Evolutionary conservation across 768 basidiomycete species (phyloP), one percentile per base, ranked within the genome.

Genomic region (Pleurotus pulmonarius): DNA sequence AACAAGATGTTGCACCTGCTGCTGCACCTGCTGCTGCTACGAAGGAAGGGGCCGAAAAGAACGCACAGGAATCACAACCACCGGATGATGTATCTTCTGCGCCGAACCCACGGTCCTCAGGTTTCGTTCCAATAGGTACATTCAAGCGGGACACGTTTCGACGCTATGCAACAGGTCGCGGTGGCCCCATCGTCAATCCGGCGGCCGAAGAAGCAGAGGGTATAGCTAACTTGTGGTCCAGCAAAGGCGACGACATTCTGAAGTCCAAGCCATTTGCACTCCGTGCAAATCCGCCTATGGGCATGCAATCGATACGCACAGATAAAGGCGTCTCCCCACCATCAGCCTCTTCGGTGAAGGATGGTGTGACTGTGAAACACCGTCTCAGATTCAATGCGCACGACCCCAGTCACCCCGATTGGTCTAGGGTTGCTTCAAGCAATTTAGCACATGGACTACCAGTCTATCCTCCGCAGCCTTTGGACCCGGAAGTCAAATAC

Each of bases 21-120:
- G 53, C 20, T 37, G 24, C 29, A 26, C 37, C 20, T 13, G 38
- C 38, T 25, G 16, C 16, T 47, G 13, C 6, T 16, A 5, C 22
- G 18, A 24, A 47, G 22, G 49, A n/a, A n/a, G 34, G 37, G n/a
- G 25, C 51, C 43, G 24, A 56, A 46, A 25, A n/a, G 18, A 25
- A n/a, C 25, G 47, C 66, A 24, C 53, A 56, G 16, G 48, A 52
- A 34, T 3, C 49, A 11, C 56, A 60, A 24, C 26, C 58, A 11
- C 47, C 56, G 25, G 56, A 59, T 22, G 69, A 66, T 44, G 61
- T 67, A 41, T 70, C 75, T 7, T 64, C 73, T 24, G 67, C 74
- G 0, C 87, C 88, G 0, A 85, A 90, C 65, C 86, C 87, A 24
- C 83, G 88, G 2, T 90, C 88, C 1, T 89, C 87, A 49, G 89